These are phyloP conservation scores for Aspergillus tubingensis DNA, from an alignment of 2,329 filamentous ascomycete species.

Conservation along the genomic window DNA sequence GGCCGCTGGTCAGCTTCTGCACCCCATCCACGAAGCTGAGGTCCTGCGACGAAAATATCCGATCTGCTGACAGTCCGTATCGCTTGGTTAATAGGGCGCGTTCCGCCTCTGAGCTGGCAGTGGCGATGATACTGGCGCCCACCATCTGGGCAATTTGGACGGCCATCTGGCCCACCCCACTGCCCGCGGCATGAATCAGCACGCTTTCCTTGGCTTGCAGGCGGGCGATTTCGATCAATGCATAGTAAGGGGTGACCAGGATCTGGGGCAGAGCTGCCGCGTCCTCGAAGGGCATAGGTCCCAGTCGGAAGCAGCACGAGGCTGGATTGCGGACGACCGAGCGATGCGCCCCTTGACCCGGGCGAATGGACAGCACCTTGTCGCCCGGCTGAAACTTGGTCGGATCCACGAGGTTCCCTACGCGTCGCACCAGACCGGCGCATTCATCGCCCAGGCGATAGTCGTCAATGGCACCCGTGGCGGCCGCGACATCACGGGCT, in stretches of 20 bases:
- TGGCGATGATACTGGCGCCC: background rate
- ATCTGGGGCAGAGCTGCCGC: constrained; percentile 3
- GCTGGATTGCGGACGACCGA: constrained; percentile 3
- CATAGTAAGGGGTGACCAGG: constrained; percentile 1
- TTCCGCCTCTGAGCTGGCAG: background rate
- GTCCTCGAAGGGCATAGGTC: background rate
- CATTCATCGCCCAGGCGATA: constrained; percentile 4
- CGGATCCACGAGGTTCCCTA: background rate
- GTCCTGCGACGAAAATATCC: background rate
- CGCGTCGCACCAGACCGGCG: background rate
- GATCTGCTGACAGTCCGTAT: background rate
- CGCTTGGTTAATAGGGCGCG: background rate
- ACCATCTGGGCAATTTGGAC: constrained; percentile 2
- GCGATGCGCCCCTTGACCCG: constrained; percentile 5
- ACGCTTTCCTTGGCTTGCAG: constrained; percentile 4
- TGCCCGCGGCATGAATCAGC: constrained; percentile 4
- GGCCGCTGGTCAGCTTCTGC: background rate
- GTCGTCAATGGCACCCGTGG: constrained; percentile 5
- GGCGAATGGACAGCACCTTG: background rate
- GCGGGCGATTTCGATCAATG: constrained; percentile 1
- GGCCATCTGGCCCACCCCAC: constrained; percentile 7
- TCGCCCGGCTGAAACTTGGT: background rate
- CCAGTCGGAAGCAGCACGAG: background rate
- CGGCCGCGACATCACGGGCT: constrained; percentile 5
- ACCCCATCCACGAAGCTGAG: background rate